phyloP scores from a whole-genome alignment of 2,329 filamentous ascomycete species.

The Hypoxylon sp. region DNA sequence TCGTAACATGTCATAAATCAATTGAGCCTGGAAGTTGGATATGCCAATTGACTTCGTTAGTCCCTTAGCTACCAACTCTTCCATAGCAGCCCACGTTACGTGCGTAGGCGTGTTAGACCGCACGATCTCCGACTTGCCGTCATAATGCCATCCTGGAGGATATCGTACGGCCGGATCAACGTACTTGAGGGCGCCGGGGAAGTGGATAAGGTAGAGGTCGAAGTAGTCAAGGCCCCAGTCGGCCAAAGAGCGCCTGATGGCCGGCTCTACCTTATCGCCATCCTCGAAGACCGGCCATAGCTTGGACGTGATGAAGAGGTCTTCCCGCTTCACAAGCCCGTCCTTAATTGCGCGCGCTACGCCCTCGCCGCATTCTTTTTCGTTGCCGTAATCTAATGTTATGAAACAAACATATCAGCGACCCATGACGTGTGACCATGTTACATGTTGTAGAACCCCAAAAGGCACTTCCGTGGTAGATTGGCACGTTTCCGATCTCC shows the following conservation, averaged over 20 bases:
- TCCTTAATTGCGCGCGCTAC: slow-evolving; percentile 85
- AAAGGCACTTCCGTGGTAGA: slow-evolving; percentile 26
- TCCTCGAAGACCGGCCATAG: slow-evolving; percentile 96
- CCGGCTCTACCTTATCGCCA: slow-evolving; percentile 80
- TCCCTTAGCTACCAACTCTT: slow-evolving; percentile 77
- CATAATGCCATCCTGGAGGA: slow-evolving; percentile 83
- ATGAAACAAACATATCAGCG: slow-evolving; percentile 31
- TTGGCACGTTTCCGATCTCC: slow-evolving; percentile 26
- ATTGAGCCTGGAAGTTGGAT: slow-evolving; percentile 84
- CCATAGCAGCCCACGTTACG: slow-evolving; percentile 88
- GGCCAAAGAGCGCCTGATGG: slow-evolving; percentile 81
- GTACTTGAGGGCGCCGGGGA: slow-evolving; percentile 88
- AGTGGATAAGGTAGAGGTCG: slow-evolving; percentile 91
- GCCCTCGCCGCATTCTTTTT: slow-evolving; percentile 82
- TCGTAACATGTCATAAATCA: slow-evolving; percentile 84
- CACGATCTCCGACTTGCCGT: slow-evolving; percentile 73
- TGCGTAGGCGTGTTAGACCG: slow-evolving; percentile 79
- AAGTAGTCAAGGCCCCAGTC: slow-evolving; percentile 93
- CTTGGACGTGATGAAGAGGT: slow-evolving; percentile 94
- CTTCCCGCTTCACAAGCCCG: slow-evolving; percentile 84
- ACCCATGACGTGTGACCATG: slow-evolving; percentile 4
- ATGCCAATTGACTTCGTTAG: slow-evolving; percentile 83
- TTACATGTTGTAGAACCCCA: slow-evolving; percentile 6
- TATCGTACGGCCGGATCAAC: slow-evolving; percentile 85
- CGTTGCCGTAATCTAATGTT: slow-evolving; percentile 82